A percentile compares a stretch with the other conserved stretches of the same genome.
Conservation (phyloP, 495 filamentous ascomycete species). For the Letharia lupina region DNA sequence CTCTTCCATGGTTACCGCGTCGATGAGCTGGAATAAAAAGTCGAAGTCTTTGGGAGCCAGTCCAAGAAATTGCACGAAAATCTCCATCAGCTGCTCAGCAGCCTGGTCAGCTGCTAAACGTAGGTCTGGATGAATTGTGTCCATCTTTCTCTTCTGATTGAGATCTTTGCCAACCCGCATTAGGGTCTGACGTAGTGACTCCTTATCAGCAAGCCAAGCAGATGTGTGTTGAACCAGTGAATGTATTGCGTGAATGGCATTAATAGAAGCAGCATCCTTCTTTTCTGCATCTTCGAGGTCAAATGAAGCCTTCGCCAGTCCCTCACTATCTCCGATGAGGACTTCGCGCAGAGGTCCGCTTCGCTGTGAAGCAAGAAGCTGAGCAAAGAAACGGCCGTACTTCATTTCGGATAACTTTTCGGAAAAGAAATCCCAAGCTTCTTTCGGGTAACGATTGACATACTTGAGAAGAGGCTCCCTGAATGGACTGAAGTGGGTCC, state of each 20-base stretch:
- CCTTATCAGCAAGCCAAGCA: slow-evolving; percentile 71
- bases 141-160: slow-evolving; percentile 57
- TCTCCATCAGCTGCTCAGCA: slow-evolving; percentile 77
- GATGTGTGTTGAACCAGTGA: slow-evolving; percentile 53
- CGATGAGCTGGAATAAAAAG: slow-evolving; percentile 78
- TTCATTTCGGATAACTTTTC: slow-evolving; percentile 68
- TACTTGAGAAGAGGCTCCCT: slow-evolving; percentile 87
- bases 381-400: slow-evolving; percentile 90
- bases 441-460: slow-evolving; percentile 82
- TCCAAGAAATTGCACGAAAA: slow-evolving; percentile 70
- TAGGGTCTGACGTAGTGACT: slow-evolving; percentile 60
- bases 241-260: slow-evolving; percentile 75
- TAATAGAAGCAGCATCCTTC: slow-evolving; percentile 70
- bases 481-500: slow-evolving; percentile 92
- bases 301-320: slow-evolving; percentile 56
- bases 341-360: slow-evolving; percentile 67
- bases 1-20: slow-evolving; percentile 73
- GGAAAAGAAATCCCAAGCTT: slow-evolving; percentile 72
- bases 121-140: slow-evolving; percentile 53
- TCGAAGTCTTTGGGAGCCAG: slow-evolving; percentile 73
- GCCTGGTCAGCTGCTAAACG: slow-evolving; percentile 85
- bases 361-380: slow-evolving; percentile 69
- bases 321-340: slow-evolving; percentile 63
- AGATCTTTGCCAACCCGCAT: slow-evolving; percentile 63
- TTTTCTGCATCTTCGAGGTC: slow-evolving; percentile 48